A percentile compares a stretch with the other conserved stretches of the same genome.
Conservation (phyloP, 495 filamentous ascomycete genomes). For the Penicillium dipodomyicola region DNA sequence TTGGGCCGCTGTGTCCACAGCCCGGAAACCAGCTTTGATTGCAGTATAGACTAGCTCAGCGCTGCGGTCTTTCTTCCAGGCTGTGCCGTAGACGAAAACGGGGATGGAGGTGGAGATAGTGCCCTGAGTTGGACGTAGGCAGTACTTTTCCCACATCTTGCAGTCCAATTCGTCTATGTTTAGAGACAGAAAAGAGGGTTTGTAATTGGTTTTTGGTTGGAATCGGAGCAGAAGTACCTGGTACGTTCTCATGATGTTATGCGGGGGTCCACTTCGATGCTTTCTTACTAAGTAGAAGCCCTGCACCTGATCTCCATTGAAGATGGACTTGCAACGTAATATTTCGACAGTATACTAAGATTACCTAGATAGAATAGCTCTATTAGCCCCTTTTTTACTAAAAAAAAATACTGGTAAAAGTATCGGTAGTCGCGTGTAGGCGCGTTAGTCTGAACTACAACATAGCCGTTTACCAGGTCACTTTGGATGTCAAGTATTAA, state of each 20-base stretch:
- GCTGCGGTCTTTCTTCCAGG: constrained; percentile 79
- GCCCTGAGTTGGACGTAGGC: constrained; percentile 32
- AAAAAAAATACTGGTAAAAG: not conserved
- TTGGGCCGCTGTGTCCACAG: constrained; percentile 76
- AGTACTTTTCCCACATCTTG: constrained; percentile 38
- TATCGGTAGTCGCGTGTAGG: not conserved
- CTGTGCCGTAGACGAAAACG: constrained; percentile 74
- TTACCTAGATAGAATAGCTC: not conserved
- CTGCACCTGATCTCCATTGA: too few species aligned
- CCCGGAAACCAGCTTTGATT: constrained; percentile 67
- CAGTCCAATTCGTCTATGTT: constrained; percentile 25
- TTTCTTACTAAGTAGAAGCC: constrained; percentile 2
- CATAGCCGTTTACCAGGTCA: not conserved
- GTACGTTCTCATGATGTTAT: not conserved
- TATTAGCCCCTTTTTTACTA: not conserved
- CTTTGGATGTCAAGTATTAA: not conserved
- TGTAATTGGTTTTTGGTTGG: not conserved
- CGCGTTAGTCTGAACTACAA: not conserved
- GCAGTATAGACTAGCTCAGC: constrained; percentile 66
- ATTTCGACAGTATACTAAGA: too few species aligned
- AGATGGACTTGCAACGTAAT: too few species aligned
- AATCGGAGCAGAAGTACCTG: not conserved
- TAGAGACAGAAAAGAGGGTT: not conserved
- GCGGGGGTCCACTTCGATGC: not conserved
- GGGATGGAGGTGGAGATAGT: constrained; percentile 40